Conservation (phyloP, 805 yeast species). For the Cyberlindnera galapagoensis region DNA sequence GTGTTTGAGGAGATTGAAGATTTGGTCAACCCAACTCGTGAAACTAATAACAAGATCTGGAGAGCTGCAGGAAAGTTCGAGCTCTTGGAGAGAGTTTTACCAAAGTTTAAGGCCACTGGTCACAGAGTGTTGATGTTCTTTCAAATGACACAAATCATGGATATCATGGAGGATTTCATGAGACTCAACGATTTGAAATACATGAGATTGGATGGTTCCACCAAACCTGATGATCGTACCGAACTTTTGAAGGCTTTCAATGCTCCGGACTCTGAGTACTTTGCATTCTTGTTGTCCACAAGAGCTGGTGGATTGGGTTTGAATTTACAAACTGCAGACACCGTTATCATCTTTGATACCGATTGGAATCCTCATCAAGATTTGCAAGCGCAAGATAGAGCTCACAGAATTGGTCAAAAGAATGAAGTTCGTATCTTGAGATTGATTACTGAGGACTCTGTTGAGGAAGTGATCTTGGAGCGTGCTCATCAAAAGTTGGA, state of each 20-base stretch:
- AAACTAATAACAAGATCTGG: conserved; percentile 65
- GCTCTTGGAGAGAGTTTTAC: conserved; percentile 64
- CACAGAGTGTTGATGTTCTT: conserved; percentile 78
- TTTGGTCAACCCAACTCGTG: conserved; percentile 54
- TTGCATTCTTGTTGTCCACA: conserved; percentile 72
- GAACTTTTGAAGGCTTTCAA: conserved; percentile 66
- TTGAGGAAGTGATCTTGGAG: conserved; percentile 76
- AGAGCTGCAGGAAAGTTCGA: conserved; percentile 79
- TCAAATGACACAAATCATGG: conserved; percentile 90
- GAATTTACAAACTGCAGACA: conserved; percentile 82
- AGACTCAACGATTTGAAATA: conserved; percentile 62
- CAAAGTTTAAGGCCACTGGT: conserved; percentile 67
- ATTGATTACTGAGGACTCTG: conserved; percentile 74
- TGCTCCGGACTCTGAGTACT: conserved; percentile 69
- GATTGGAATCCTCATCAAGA: conserved; percentile 94
- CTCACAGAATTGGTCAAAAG: conserved; percentile 86
- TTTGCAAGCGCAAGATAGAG: conserved; percentile 86
- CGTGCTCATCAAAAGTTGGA: conserved; percentile 79
- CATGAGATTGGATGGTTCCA: conserved; percentile 74
- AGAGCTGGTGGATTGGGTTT: conserved; percentile 89
- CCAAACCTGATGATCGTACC: conserved; percentile 81
- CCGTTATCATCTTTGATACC: conserved; percentile 79
- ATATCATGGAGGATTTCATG: conserved; percentile 80
- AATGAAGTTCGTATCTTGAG: conserved; percentile 79
- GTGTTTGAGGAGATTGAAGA: conserved; percentile 80